Conservation (phyloP, 176 grass and related monocot genomes). For the Triticum turgidum region DNA sequence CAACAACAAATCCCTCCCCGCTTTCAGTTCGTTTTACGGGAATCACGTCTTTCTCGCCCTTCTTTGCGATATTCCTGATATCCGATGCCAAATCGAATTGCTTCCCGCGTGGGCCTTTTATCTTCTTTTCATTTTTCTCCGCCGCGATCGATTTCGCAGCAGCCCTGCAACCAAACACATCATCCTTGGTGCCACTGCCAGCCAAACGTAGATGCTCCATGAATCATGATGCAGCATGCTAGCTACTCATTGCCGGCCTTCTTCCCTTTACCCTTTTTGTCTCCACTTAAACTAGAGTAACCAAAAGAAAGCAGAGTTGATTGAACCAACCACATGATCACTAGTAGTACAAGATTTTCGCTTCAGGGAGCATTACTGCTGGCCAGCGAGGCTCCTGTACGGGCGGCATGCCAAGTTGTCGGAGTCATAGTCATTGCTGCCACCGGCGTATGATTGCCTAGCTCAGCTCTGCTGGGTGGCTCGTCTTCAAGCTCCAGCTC, state of each 20-base stretch:
- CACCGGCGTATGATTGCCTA: not conserved
- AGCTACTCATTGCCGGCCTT: not conserved
- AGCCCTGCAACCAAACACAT: too few species aligned
- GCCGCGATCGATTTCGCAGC: not conserved
- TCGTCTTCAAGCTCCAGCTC: not conserved
- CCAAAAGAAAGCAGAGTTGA: constrained; percentile 11
- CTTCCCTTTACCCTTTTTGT: constrained; percentile 30
- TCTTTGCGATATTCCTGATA: not conserved
- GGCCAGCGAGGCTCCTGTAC: constrained; percentile 7
- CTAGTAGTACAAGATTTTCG: constrained; percentile 15
- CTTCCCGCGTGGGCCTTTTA: constrained; percentile 17
- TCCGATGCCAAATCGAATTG: not conserved
- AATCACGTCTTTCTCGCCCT: not conserved
- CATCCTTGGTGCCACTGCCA: not conserved
- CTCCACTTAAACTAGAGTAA: constrained; percentile 31
- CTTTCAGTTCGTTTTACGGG: not conserved
- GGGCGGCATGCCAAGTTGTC: not conserved
- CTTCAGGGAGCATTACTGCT: not conserved
- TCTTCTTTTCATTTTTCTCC: not conserved
- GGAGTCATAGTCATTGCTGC: not conserved
- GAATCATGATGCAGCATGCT: constrained; percentile 31
- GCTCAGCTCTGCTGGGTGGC: too few species aligned
- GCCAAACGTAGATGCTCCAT: constrained; percentile 13
- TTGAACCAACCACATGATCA: constrained; percentile 22
- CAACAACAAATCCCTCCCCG: not conserved